Conservation (phyloP, 2,329 filamentous ascomycete species). For the Colletotrichum cuscutae region DNA sequence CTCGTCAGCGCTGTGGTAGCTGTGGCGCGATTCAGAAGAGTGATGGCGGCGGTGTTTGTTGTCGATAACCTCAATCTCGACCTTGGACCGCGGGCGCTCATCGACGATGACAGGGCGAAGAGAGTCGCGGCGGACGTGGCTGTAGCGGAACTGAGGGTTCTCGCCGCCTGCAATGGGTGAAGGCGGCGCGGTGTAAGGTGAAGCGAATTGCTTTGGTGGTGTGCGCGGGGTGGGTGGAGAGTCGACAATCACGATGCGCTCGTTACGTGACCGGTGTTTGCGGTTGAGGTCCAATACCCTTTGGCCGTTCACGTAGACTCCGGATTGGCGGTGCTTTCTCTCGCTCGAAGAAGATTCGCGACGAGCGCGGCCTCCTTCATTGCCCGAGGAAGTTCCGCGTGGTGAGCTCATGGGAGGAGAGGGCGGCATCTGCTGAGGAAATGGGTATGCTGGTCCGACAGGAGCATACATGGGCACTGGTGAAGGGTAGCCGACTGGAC, state of each 20-base stretch:
- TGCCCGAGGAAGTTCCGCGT: slow-evolving; percentile 45
- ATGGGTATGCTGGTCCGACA: slow-evolving; percentile 43
- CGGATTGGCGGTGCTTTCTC: slow-evolving; percentile 45
- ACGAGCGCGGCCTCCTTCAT: slow-evolving; percentile 50
- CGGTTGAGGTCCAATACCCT: slow-evolving; percentile 48
- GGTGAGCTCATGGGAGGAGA: slow-evolving; percentile 48
- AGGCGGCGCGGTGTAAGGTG: slow-evolving; percentile 52
- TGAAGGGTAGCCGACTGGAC: slow-evolving; percentile 45
- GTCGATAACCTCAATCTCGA: slow-evolving; percentile 52
- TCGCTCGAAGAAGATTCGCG: slow-evolving; percentile 44
- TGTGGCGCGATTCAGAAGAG: slow-evolving; percentile 48
- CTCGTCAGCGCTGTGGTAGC: slow-evolving; percentile 42
- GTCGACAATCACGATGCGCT: slow-evolving; percentile 57
- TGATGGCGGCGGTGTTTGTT: slow-evolving; percentile 44
- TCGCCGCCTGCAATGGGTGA: slow-evolving; percentile 39
- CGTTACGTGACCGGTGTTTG: slow-evolving; percentile 47
- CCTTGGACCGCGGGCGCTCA: slow-evolving; percentile 45
- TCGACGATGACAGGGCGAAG: slow-evolving; percentile 51
- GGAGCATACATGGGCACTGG: slow-evolving; percentile 36
- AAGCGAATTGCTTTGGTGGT: slow-evolving; percentile 53
- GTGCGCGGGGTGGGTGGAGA: slow-evolving; percentile 57
- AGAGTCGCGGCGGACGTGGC: slow-evolving; percentile 32
- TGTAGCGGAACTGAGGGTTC: slow-evolving; percentile 38
- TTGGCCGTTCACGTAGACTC: slow-evolving; percentile 50
- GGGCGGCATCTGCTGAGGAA: slow-evolving; percentile 48